A percentile compares a stretch with the other conserved stretches of the same genome.
Conservation (phyloP, 2,329 filamentous ascomycete species). For the Cercospora berteroae region DNA sequence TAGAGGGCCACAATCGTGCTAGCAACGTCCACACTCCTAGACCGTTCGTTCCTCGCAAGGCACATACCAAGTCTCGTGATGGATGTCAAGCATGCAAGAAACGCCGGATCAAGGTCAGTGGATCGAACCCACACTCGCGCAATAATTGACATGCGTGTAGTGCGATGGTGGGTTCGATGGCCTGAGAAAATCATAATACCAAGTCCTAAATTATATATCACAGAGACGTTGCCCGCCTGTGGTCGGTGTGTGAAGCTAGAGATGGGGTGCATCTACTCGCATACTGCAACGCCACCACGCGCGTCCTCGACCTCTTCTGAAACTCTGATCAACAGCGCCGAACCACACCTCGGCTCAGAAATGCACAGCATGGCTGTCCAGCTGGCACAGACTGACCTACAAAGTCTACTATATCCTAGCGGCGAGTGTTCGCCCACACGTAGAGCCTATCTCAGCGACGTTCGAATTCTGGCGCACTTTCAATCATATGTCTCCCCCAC, state of each 20-base stretch:
- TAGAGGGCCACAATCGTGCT: neutral
- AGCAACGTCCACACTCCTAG: neutral
- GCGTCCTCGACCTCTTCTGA: neutral
- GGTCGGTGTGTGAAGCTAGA: neutral
- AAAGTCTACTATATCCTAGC: neutral
- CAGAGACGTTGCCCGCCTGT: neutral
- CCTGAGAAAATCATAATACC: no score
- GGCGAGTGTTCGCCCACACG: neutral
- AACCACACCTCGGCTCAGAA: neutral
- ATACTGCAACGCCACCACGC: neutral
- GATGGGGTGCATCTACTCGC: neutral
- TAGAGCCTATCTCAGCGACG: neutral
- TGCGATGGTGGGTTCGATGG: neutral
- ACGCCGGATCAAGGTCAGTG: constrained; percentile 12
- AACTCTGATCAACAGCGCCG: no score
- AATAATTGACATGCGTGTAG: neutral
- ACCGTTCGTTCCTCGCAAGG: constrained; percentile 10
- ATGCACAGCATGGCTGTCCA: neutral
- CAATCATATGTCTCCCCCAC: constrained; percentile 9
- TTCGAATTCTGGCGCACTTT: neutral
- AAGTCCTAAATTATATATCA: neutral
- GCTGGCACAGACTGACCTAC: neutral
- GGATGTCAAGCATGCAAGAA: constrained; percentile 15
- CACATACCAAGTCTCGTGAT: constrained; percentile 12
- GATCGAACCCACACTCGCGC: neutral